Base-by-base conservation (phyloP, 352 stramenopile species). In the Phytophthora sp. region DNA sequence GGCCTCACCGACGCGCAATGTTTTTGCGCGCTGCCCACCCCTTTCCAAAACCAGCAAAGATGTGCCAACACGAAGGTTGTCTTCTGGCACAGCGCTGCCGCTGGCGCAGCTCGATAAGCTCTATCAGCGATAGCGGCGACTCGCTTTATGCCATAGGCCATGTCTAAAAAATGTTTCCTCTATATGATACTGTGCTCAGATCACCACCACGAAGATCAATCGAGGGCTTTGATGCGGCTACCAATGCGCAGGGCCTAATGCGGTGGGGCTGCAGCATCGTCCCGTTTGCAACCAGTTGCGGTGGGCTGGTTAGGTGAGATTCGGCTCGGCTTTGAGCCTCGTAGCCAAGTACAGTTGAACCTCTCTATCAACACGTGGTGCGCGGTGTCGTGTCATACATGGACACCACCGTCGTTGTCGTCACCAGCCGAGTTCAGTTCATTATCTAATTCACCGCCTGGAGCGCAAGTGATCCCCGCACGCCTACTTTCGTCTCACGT, bases 221-320 rank as follows among this genome's bases (percentile, higher is more conserved):
- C 17, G 15, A 9, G n/a, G 15, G 21, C 54, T 24, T 28, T 39
- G 26, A n/a, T n/a, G n/a, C n/a, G n/a, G n/a, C n/a, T n/a, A n/a
- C n/a, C n/a, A n/a, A n/a, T n/a, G 32, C 32, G 32, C 32, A 13
- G 32, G 32, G 35, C 45, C 26, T 52, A 3, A 46, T 20, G 53
- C n/a, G 38, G 31, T 62, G 38, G 24, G 5, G 28, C 20, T 41
- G 28, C 39, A 49, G 34, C 45, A 20, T 24, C 23, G 62, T 39
- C 62, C 62, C 30, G 62, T 66, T 58, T 65, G 45, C 44, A 65
- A 27, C 45, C 42, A 27, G 28, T 21, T 45, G 28, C n/a, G 45
- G n/a, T 42, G 45, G 62, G 45, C 48, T 72, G 63, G 51, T 72
- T 72, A 67, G 57, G 63, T 63, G 57, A 68, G 50, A 58, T 55